phyloP scores from a whole-genome alignment of 257 asterid species.

The Solanum acaule region DNA sequence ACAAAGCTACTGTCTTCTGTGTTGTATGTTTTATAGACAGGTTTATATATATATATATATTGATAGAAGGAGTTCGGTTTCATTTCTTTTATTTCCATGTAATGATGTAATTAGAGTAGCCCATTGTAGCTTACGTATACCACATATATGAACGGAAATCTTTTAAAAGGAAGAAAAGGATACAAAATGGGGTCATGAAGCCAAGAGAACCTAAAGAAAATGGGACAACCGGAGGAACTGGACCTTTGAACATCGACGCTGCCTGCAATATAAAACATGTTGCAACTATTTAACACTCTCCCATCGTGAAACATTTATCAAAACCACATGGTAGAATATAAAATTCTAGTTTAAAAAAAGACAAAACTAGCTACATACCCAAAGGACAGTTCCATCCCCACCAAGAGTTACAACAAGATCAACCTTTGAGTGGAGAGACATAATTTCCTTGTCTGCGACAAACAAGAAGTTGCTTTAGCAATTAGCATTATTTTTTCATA shows the following conservation, averaged over 20 bases:
- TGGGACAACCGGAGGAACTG: slow-evolving; percentile 95
- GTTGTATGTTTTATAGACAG: neutral
- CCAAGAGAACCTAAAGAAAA: slow-evolving; percentile 98
- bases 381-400: slow-evolving; percentile 98
- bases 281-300: neutral
- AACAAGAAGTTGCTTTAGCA: neutral
- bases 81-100: neutral
- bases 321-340: neutral
- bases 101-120: neutral
- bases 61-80: neutral
- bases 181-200: slow-evolving; percentile 97
- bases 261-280: slow-evolving; percentile 49
- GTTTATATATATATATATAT: neutral
- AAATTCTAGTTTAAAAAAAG: neutral
- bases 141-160: neutral
- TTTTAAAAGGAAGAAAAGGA: slow-evolving; percentile 28
- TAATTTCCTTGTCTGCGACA: slow-evolving; percentile 57
- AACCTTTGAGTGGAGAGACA: slow-evolving; percentile 72
- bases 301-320: neutral
- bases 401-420: slow-evolving; percentile 92
- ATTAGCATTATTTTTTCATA: neutral
- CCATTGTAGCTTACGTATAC: neutral
- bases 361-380: slow-evolving; percentile 47
- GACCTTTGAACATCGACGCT: slow-evolving; percentile 97
- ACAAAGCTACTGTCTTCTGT: neutral